Percentiles rank a stretch among this genome's conserved stretches.
phyloP scores from a whole-genome alignment of 176 grass and related monocot genomes.

The Puya raimondii region DNA sequence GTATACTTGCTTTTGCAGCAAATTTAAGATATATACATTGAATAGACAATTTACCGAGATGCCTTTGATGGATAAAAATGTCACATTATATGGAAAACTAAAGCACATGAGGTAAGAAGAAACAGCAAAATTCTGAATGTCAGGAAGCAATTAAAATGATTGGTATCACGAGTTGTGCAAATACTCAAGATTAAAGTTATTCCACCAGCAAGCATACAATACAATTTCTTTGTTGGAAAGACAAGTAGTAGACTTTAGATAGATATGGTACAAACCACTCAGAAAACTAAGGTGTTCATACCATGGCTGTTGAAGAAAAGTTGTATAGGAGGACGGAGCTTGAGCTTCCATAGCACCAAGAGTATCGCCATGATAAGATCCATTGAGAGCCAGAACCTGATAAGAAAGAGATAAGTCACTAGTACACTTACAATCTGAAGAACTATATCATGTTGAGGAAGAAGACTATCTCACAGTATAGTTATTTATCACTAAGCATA shows the following conservation, averaged over 20 bases:
- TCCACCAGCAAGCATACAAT: not conserved
- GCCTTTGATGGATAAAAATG: not conserved
- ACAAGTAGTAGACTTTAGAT: not conserved
- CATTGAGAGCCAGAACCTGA: conserved; percentile 82
- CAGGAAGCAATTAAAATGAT: not conserved
- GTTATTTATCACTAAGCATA: not conserved
- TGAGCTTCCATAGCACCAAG: conserved; percentile 98
- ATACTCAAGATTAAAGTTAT: not conserved
- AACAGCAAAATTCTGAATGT: not conserved
- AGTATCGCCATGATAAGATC: conserved; percentile 93
- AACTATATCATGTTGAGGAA: not conserved
- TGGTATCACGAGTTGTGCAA: not conserved
- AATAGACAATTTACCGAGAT: not conserved
- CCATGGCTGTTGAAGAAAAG: conserved; percentile 92
- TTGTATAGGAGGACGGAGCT: conserved; percentile 89
- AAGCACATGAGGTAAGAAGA: not conserved
- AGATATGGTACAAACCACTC: not conserved
- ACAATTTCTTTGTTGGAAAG: no score
- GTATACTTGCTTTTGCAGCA: not conserved
- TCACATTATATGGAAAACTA: not conserved
- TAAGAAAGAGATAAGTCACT: not conserved
- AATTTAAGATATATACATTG: not conserved
- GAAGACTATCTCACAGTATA: not conserved
- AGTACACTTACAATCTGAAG: conserved; percentile 2
- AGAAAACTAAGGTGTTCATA: conserved; percentile 15